These are phyloP conservation scores for Cardamine resedifolia DNA, from an alignment of 345 rosid species.

Conservation along the genomic window DNA sequence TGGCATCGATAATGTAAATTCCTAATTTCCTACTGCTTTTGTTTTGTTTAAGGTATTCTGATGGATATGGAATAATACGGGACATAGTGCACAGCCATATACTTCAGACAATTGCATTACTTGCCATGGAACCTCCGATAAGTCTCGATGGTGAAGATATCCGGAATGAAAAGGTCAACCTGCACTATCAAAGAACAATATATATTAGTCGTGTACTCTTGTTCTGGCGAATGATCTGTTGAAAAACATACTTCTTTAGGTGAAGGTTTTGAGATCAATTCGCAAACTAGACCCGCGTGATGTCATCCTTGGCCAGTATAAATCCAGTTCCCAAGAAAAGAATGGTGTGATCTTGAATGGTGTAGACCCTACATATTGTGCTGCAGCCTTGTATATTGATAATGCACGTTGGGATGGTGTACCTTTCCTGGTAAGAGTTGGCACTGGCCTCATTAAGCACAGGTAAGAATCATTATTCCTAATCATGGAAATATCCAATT, in stretches of 20 bases:
- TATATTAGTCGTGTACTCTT: background rate
- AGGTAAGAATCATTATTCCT: constrained; percentile 41
- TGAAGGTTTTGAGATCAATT: constrained; percentile 71
- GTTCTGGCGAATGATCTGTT: constrained; percentile 15
- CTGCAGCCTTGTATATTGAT: constrained; percentile 71
- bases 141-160: constrained; percentile 84
- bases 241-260: constrained; percentile 43
- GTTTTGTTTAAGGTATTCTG: constrained; percentile 62
- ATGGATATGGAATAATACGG: constrained; percentile 76
- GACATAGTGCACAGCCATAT: constrained; percentile 76
- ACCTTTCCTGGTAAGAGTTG: constrained; percentile 66
- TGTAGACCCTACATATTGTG: constrained; percentile 61
- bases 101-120: constrained; percentile 72
- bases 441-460: constrained; percentile 73
- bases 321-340: constrained; percentile 47
- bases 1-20: background rate
- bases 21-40: background rate
- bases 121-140: constrained; percentile 84
- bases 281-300: constrained; percentile 52
- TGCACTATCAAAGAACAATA: constrained; percentile 8
- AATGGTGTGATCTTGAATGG: constrained; percentile 40
- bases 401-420: constrained; percentile 93
- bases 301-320: constrained; percentile 75
- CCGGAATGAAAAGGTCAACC: constrained; percentile 67
- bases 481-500: background rate